phyloP scores from a whole-genome alignment of 2,329 filamentous ascomycete genomes.

The Huntiella abstrusa region DNA sequence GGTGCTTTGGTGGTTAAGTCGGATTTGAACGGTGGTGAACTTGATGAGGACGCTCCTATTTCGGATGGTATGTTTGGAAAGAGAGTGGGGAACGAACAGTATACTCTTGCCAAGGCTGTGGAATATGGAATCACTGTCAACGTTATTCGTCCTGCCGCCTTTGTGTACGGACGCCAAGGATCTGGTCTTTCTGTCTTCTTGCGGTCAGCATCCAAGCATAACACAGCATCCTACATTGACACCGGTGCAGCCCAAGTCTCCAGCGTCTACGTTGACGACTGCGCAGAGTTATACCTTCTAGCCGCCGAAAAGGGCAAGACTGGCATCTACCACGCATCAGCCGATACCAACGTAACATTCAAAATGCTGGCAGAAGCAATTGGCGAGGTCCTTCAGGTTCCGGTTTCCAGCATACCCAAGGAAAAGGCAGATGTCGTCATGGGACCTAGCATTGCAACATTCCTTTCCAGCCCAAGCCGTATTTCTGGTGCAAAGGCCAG shows the following conservation, averaged over 20 bases:
- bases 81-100: constrained; percentile 16
- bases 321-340: constrained; percentile 20
- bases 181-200: constrained; percentile 19
- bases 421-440: constrained; percentile 16
- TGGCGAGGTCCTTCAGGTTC: constrained; percentile 13
- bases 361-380: constrained; percentile 16
- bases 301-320: constrained; percentile 18
- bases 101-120: constrained; percentile 16
- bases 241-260: constrained; percentile 16
- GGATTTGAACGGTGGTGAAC: constrained; percentile 17
- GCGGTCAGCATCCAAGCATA: constrained; percentile 15
- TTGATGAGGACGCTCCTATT: constrained; percentile 14
- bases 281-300: constrained; percentile 22
- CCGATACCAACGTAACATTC: constrained; percentile 17
- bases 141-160: constrained; percentile 23
- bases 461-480: constrained; percentile 19
- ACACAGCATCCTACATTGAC: constrained; percentile 17
- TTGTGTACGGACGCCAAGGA: constrained; percentile 25
- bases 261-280: constrained; percentile 25
- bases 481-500: constrained; percentile 20
- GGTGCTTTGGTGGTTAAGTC: constrained; percentile 16
- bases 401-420: constrained; percentile 12
- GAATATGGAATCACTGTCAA: constrained; percentile 19
- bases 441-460: constrained; percentile 18
- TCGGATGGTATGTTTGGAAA: constrained; percentile 14